Base-by-base conservation (phyloP, 257 asterid genomes). In the Rhazya stricta region DNA sequence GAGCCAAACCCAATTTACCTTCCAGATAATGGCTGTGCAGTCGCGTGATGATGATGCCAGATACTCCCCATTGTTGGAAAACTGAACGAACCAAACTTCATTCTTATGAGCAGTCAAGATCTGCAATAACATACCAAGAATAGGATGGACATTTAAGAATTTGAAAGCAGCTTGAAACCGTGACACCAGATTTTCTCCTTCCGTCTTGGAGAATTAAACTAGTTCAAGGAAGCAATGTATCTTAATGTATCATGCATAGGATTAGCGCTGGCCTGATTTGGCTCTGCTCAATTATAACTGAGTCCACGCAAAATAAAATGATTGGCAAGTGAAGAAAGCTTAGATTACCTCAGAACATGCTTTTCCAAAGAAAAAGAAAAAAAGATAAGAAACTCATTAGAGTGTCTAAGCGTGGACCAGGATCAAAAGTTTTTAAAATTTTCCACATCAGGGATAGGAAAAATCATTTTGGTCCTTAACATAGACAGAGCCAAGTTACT, bases 11-110 rank as follows among this genome's bases (percentile, higher is more conserved):
- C 48, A 79, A 74, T 71, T 72, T 81, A 88, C 99, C 97, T 92
- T 79, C 97, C 97, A 94, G 80, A 92, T 89, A 78, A 89, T 89
- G 79, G 96, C 94, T 5, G 91, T 88, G 84, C 96, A 86, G 83
- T 92, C 98, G 74, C 90, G 83, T 67, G 98, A 92, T 80, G 97
- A 89, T 30, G 98, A 89, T 7, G 98, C 98, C 81, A 92, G 82
- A 81, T 85, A 89, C 50, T 87, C 88, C 74, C 98, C 97, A 60
- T 81, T 83, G 85, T 88, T 83, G 37, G 98, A 91, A 83, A 94
- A 94, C 83, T 92, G 99, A 78, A 94, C 95, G 61, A 88, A 92
- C 99, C 97, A 92, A 67, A 94, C 97, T 88, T 90, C 98, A 82
- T 90, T 85, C 74, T 76, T 87, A 84, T 91, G 96, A 79, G 75